These are phyloP conservation scores for Exsudoporus floridanus DNA, from an alignment of 1,284 basidiomycete species.

Conservation along the genomic window DNA sequence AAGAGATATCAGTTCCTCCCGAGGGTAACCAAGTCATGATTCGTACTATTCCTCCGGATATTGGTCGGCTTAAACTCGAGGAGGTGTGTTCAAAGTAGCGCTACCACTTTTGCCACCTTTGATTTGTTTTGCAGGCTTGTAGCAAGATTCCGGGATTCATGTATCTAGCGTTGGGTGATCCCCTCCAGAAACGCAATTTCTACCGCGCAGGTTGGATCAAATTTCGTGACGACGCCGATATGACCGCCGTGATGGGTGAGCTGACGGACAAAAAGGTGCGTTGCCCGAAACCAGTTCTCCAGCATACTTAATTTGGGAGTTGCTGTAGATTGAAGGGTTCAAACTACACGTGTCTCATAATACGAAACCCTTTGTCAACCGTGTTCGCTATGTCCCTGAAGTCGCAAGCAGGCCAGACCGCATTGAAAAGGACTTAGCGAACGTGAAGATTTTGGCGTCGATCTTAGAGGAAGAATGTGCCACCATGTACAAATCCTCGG, in stretches of 20 bases:
- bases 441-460: conserved; percentile 66
- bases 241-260: conserved; percentile 67
- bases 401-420: conserved; percentile 77
- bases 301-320: conserved; percentile 8
- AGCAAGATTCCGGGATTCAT: conserved; percentile 66
- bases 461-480: conserved; percentile 71
- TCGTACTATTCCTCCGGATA: conserved; percentile 88
- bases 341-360: conserved; percentile 88
- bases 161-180: conserved; percentile 87
- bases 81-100: conserved; percentile 53
- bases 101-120: conserved; percentile 4
- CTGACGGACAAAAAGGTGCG: conserved; percentile 81
- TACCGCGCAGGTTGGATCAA: conserved; percentile 91
- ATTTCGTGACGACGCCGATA: conserved; percentile 81
- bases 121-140: conserved; percentile 50
- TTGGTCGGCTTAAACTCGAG: conserved; percentile 84
- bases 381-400: conserved; percentile 78
- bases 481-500: conserved; percentile 45
- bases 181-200: conserved; percentile 84
- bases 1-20: conserved; percentile 73
- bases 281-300: conserved; percentile 6
- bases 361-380: conserved; percentile 73
- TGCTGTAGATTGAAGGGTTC: conserved; percentile 82
- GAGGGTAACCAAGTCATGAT: conserved; percentile 91
- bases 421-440: conserved; percentile 74